These are phyloP conservation scores for Thelephora ganbajun DNA, from an alignment of 768 basidiomycete genomes.

Conservation along the genomic window DNA sequence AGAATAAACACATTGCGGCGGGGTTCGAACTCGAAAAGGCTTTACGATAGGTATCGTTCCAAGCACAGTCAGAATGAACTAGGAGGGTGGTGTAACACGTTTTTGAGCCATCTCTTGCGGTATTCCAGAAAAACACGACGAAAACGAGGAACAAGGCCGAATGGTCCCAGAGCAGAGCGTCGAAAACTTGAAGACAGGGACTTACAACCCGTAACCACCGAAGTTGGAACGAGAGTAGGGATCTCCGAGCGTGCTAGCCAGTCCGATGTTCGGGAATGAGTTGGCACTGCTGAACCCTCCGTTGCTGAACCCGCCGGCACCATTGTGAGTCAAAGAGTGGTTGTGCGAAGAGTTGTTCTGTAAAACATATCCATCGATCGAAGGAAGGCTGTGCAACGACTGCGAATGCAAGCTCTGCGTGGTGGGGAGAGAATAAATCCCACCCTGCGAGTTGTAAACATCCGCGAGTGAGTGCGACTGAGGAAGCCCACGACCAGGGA, in stretches of 20 bases:
- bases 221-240: conserved; percentile 65
- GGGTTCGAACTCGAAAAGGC: conserved; percentile 9
- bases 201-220: conserved; percentile 65
- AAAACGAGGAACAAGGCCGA: not conserved
- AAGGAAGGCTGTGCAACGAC: conserved; percentile 45
- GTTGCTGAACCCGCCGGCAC: conserved; percentile 41
- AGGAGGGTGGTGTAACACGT: not conserved
- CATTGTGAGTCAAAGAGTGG: conserved; percentile 42
- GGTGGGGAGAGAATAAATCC: conserved; percentile 45
- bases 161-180: not conserved
- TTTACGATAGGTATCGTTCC: not conserved
- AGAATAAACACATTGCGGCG: conserved; percentile 6
- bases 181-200: conserved; percentile 1
- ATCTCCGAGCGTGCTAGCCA: conserved; percentile 45
- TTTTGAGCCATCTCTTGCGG: conserved; percentile 5
- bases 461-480: conserved; percentile 44
- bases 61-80: not conserved
- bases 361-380: conserved; percentile 72
- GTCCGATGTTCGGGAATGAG: conserved; percentile 31
- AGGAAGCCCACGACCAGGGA: conserved; percentile 25
- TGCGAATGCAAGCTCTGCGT: conserved; percentile 44
- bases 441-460: conserved; percentile 48
- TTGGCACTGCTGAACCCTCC: conserved; percentile 40
- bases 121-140: not conserved
- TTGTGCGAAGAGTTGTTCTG: conserved; percentile 61